Evolutionary conservation across 2,329 filamentous ascomycete species (phyloP).

Genomic region (Phialemonium atrogriseum): DNA sequence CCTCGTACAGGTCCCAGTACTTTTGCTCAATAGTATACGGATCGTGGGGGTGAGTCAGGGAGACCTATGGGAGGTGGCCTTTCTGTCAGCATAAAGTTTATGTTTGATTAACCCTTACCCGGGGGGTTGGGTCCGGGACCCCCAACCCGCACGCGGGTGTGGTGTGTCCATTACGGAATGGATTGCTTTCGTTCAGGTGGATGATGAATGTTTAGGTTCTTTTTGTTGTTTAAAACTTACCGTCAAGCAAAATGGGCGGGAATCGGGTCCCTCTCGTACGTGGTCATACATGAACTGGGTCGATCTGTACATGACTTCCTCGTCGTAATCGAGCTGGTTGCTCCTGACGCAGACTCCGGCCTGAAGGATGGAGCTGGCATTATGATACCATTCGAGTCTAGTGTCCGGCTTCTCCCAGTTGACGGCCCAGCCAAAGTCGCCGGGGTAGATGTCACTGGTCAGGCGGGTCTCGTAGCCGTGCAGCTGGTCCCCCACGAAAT

Average conservation of each 20-base stretch:
- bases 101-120: background rate
- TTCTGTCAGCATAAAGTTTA: conserved; percentile 1
- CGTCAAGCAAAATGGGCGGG: conserved; percentile 78
- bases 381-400: conserved; percentile 91
- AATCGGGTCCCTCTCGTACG: conserved; percentile 66
- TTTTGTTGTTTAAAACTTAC: conserved; percentile 28
- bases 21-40: conserved; percentile 91
- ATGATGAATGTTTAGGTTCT: no score
- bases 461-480: conserved; percentile 89
- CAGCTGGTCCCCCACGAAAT: conserved; percentile 90
- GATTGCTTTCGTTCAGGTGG: no score
- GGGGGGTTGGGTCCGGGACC: no score
- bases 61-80: conserved; percentile 44
- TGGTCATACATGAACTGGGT: conserved; percentile 87
- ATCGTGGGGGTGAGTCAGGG: conserved; percentile 89
- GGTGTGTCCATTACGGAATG: conserved; percentile 1
- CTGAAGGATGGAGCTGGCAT: conserved; percentile 86
- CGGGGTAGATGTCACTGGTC: conserved; percentile 93
- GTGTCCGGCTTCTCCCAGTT: conserved; percentile 89
- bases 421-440: conserved; percentile 88
- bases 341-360: conserved; percentile 82
- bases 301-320: conserved; percentile 90
- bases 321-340: conserved; percentile 93
- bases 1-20: conserved; percentile 89
- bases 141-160: no score